phyloP scores from a whole-genome alignment of 305 asterid genomes.

The Striga hermonthica region DNA sequence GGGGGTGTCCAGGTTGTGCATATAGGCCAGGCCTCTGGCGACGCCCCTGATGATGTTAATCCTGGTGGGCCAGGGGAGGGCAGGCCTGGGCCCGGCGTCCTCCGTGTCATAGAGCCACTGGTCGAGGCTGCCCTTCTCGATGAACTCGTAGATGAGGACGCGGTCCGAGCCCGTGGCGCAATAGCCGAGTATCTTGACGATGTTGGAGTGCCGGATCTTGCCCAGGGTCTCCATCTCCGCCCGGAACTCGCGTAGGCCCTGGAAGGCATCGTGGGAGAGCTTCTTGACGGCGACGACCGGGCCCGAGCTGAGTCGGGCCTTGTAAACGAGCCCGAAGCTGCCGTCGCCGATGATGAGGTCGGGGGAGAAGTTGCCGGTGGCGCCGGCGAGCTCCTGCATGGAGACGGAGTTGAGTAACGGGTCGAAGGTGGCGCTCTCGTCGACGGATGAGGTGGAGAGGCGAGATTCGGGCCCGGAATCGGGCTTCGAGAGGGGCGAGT shows the following conservation, averaged over 20 bases:
- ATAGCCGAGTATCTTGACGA: constrained; percentile 71
- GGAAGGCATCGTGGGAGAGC: constrained; percentile 76
- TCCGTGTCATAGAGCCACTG: constrained; percentile 84
- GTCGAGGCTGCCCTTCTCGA: constrained; percentile 76
- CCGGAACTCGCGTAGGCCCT: constrained; percentile 78
- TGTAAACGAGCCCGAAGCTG: constrained; percentile 85
- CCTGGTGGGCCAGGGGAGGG: constrained; percentile 68
- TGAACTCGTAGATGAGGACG: constrained; percentile 65
- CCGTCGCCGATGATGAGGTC: constrained; percentile 86
- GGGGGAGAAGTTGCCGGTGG: constrained; percentile 63
- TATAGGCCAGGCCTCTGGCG: constrained; percentile 57
- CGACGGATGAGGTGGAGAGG: constrained; percentile 33
- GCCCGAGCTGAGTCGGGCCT: constrained; percentile 65
- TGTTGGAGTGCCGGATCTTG: constrained; percentile 61
- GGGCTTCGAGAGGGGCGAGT: not conserved
- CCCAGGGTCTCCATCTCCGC: constrained; percentile 97
- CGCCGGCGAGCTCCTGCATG: constrained; percentile 65
- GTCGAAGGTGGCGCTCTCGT: constrained; percentile 69
- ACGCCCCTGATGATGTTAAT: constrained; percentile 53
- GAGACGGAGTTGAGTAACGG: constrained; percentile 50
- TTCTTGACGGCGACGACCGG: constrained; percentile 62
- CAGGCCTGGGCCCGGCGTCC: constrained; percentile 31
- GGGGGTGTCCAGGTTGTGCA: constrained; percentile 60
- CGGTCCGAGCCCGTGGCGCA: constrained; percentile 67
- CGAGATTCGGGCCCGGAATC: constrained; percentile 32